Evolutionary conservation across 2,329 filamentous ascomycete species (phyloP), one percentile per base, ranked within the genome.

Genomic region (Diaporthe longicolla): DNA sequence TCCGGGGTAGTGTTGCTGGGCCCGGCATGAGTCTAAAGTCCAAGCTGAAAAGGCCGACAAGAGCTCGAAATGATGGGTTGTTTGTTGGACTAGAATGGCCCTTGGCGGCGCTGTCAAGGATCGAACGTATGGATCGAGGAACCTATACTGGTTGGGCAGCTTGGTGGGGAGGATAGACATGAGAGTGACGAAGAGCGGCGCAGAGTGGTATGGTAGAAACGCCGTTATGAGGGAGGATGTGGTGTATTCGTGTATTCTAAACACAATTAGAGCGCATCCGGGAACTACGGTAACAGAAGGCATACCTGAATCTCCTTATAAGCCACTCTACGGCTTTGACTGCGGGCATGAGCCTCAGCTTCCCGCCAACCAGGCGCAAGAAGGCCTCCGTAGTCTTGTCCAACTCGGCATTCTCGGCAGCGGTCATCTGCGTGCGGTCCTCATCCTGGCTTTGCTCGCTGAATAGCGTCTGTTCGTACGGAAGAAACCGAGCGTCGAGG

Each of bases 291-390:
- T 61, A 48, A 32, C 72, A 78, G 74, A 74, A 70, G 73, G 57
- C 73, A 48, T 86, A 97, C 95, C 93, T 91, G 80, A 98, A 99
- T 79, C 96, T 89, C 80, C 97, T 89, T 71, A 99, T 90, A 61
- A 99, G 89, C 97, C 97, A 99, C 85, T 99, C 97, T 50, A 98
- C 88, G 21, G 95, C 92, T 84, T 97, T 97, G 71, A 98, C 90
- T 0, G 94, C 95, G 54, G 97, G 96, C 85, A 93, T 95, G 43
- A 99, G 87, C 76, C 96, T 88, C 77, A 99, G 82, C 54, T 93
- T 90, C 35, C 92, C 91, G 29, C 94, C 93, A 15, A 93, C 91
- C 19, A 98, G 87, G 43, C 92, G 93, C 77, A 99, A 86, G 81
- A 98, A 99, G 19, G 91, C 89, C 78, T 97, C 93, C 72, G 98